A percentile compares a stretch with the other conserved stretches of the same genome.
phyloP scores from a whole-genome alignment of 768 basidiomycete genomes.

The Boletus coccyginus region DNA sequence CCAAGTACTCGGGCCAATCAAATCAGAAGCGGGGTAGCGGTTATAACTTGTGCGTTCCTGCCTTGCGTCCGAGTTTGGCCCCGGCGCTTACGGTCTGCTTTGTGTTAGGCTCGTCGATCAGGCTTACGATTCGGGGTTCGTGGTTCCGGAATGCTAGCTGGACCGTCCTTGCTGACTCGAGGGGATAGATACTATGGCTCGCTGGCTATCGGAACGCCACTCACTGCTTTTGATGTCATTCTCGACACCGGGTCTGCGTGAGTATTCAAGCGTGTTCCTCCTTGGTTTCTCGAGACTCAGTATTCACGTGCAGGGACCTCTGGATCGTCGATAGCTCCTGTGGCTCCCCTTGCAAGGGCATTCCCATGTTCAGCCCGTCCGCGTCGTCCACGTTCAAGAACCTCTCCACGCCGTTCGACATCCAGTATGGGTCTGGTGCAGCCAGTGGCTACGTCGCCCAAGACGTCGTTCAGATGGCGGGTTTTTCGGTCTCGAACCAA shows the following conservation, averaged over 20 bases:
- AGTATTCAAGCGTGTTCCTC: background rate
- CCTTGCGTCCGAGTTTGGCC: too few species aligned
- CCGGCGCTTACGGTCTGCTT: background rate
- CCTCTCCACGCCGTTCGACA: slow-evolving; percentile 35
- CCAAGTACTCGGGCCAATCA: slow-evolving; percentile 45
- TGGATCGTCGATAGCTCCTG: slow-evolving; percentile 46
- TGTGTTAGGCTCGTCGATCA: slow-evolving; percentile 58
- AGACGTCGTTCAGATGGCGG: slow-evolving; percentile 51
- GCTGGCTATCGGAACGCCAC: slow-evolving; percentile 45
- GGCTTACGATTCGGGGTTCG: slow-evolving; percentile 60
- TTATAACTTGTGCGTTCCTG: slow-evolving; percentile 45
- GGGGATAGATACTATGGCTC: slow-evolving; percentile 36
- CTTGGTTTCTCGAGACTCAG: background rate
- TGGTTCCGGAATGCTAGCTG: background rate
- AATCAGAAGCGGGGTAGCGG: slow-evolving; percentile 43
- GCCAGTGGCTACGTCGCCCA: slow-evolving; percentile 44
- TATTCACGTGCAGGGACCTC: slow-evolving; percentile 39
- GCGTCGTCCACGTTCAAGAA: slow-evolving; percentile 39
- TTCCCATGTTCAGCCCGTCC: slow-evolving; percentile 31
- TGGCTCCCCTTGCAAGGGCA: slow-evolving; percentile 27
- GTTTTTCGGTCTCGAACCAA: slow-evolving; percentile 48
- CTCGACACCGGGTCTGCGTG: slow-evolving; percentile 51
- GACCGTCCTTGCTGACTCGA: background rate
- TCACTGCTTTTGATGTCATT: slow-evolving; percentile 44
- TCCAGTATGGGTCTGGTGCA: slow-evolving; percentile 47